Percentiles rank a stretch among this genome's conserved stretches.
These are phyloP conservation scores for Yamadazyma nakazawae DNA, from an alignment of 805 yeast genomes.

Conservation along the genomic window DNA sequence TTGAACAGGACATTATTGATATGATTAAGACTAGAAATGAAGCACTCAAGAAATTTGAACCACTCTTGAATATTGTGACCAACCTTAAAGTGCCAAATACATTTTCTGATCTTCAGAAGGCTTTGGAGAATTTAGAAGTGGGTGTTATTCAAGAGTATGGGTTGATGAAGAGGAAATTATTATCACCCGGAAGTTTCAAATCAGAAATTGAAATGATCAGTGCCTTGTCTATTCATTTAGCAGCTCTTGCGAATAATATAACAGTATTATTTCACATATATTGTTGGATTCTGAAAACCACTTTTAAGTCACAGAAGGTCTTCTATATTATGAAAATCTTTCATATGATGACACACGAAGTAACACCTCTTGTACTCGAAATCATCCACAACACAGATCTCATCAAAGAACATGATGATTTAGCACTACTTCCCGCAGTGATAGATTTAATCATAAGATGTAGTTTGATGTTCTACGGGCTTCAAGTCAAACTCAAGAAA, in stretches of 20 bases:
- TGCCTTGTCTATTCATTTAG: neutral
- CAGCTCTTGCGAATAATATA: constrained; percentile 2
- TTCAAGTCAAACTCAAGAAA: constrained; percentile 19
- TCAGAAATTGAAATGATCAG: constrained; percentile 2
- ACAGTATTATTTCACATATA: constrained; percentile 31
- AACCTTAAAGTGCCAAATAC: neutral
- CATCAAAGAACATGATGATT: constrained; percentile 35
- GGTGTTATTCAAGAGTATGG: neutral
- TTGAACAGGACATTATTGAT: neutral
- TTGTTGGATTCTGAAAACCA: constrained; percentile 34
- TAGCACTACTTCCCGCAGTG: constrained; percentile 38
- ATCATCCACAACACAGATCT: constrained; percentile 25
- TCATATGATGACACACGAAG: constrained; percentile 25
- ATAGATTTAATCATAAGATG: constrained; percentile 23
- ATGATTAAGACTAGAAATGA: neutral
- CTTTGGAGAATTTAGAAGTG: neutral
- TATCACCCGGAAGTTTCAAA: neutral
- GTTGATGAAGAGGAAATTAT: neutral
- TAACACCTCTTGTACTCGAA: constrained; percentile 29
- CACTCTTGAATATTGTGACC: neutral
- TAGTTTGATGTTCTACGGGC: constrained; percentile 21
- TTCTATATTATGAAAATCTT: constrained; percentile 31
- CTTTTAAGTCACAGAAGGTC: constrained; percentile 25
- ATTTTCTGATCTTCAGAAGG: neutral
- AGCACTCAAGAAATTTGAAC: neutral